Evolutionary conservation across 148 eudicot species (phyloP), one percentile per base, ranked within the genome.

Genomic region (Chenopodium quinoa): DNA sequence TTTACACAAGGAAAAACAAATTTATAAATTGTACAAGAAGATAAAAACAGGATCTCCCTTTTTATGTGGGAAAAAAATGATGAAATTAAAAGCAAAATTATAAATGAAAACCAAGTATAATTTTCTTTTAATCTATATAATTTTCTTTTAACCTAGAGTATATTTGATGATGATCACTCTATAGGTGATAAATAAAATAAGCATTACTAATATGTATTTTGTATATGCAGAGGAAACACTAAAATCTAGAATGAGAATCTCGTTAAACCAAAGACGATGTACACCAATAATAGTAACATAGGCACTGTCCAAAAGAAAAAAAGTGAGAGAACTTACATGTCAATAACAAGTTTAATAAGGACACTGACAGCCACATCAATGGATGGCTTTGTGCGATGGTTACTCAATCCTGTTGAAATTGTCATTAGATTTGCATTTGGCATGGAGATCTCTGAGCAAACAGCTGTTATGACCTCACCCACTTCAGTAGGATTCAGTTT

Each of bases 331-430:
- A 76, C 99, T 80, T 96, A 96, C 99, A 96, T 96, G 93, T 96
- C 99, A 86, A 96, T 96, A 52, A 96, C 93, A 82, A 96, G 99
- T 89, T 96, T 96, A 81, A 96, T 91, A 79, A 96, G 98, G 73
- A 96, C 99, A 86, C 99, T 93, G 75, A 93, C 98, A 81, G 98
- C 95, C 87, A 92, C 97, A 64, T 96, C 98, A 90, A 92, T 87
- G 56, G 99, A 91, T 71, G 97, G 95, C 88, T 88, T 96, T 58
- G 97, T 88, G 84, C 90, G 87, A 79, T 85, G 91, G 81, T 78
- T 94, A 79, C 86, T 91, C 79, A 93, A 67, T 77, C 89, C 91
- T 34, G 97, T 90, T n/a, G 98, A 92, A 73, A 92, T 71, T 62
- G 93, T 90, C 88, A 85, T 87, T 29, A 77, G 84, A 90, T 89